Evolutionary conservation across 1,284 basidiomycete species (phyloP).

Genomic region (Sparassis latifolia): DNA sequence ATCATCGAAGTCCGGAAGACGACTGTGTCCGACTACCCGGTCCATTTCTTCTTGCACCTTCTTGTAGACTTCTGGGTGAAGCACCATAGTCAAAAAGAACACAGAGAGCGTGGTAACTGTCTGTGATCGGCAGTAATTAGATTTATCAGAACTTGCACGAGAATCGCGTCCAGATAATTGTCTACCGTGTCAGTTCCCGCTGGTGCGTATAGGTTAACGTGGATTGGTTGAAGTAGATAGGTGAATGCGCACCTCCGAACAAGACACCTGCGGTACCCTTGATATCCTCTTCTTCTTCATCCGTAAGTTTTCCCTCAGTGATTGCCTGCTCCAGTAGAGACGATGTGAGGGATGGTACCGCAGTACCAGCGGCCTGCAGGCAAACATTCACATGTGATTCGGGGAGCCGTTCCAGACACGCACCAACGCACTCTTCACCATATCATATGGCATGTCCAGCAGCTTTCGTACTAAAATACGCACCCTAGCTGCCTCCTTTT

Average conservation of each 20-base stretch:
- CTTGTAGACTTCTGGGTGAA: conserved; percentile 32
- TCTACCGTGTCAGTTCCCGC: conserved; percentile 1
- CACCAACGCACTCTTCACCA: conserved; percentile 14
- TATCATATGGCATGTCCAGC: conserved; percentile 27
- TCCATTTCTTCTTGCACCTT: conserved; percentile 38
- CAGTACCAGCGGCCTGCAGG: conserved; percentile 10
- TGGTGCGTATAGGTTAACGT: background rate
- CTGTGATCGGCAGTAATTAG: conserved; percentile 15
- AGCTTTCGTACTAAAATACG: conserved; percentile 23
- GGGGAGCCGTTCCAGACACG: background rate
- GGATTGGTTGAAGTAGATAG: background rate
- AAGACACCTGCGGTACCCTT: conserved; percentile 6
- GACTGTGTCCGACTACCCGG: conserved; percentile 27
- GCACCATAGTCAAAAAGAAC: conserved; percentile 34
- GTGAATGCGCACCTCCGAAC: conserved; percentile 9
- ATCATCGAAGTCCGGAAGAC: conserved; percentile 37
- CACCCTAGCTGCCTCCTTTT: conserved; percentile 36
- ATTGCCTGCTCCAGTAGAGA: conserved; percentile 7
- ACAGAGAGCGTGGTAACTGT: conserved; percentile 35
- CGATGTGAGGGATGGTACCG: conserved; percentile 9
- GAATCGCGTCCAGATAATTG: background rate
- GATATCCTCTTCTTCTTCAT: conserved; percentile 10
- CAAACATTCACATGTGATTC: background rate
- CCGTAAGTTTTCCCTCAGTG: conserved; percentile 1
- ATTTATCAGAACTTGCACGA: background rate